Base-by-base conservation (phyloP, 306 rosid species). In the Sechiopsis laciniata region DNA sequence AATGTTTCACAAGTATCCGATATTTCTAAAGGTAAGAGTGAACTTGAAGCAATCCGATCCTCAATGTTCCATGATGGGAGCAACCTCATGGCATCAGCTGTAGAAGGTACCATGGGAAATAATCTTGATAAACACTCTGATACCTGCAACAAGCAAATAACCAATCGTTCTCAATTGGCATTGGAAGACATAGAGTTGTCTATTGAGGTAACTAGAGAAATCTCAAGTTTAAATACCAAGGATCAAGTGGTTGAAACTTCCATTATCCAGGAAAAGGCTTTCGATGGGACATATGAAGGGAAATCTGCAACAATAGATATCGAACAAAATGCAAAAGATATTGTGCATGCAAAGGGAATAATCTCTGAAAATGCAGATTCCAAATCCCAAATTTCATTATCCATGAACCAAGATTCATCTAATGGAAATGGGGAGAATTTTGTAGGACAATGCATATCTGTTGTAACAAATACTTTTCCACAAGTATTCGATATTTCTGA, bases 21-120 rank as follows among this genome's bases (percentile, higher is more conserved):
- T 3, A 14, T 14, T 29, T 22, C 74, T 8, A 57, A 70, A 51
- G 60, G 51, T 42, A 70, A 70, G 8, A 67, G 68, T 66, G 73
- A 29, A 20, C 60, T 74, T 50, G 82, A 80, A 37, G 71, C 24
- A 19, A 81, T 72, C 69, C 72, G 50, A 37, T 76, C 87, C 59
- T 51, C 54, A 22, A 26, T 70, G 40, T 51, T 32, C 37, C 37
- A 60, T 71, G 58, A 68, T 32, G 67, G 32, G 74, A 48, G 51
- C 76, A 48, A 68, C 56, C 37, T 19, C 16, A 63, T 45, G 45
- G 61, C 76, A 61, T 78, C 80, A 65, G 65, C 90, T 66, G 63
- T 48, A 55, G 79, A 55, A 74, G 79, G 24, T 70, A 19, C 29
- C 10, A 54, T 56, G 74, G 67, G 74, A 55, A 74, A 60, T 74